Conservation (phyloP, 768 basidiomycete genomes). For the Russula earlei region DNA sequence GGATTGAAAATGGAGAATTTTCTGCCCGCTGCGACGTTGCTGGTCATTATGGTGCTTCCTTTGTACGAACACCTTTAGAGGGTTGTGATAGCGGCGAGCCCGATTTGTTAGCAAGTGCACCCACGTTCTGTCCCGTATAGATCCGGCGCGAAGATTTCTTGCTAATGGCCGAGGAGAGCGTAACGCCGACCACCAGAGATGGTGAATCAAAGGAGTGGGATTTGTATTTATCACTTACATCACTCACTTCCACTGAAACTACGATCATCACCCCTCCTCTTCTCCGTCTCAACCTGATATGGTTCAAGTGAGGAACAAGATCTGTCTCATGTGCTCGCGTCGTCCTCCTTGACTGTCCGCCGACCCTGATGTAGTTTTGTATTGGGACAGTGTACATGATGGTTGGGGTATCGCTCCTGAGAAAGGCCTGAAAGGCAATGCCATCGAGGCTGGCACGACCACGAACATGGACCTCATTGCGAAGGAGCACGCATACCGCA, state of each 20-base stretch:
- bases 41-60: no score
- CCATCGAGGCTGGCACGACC: slow-evolving; percentile 77
- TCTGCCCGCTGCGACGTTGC: neutral
- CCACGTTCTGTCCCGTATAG: no score
- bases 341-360: neutral
- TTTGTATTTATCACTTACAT: neutral
- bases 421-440: slow-evolving; percentile 72
- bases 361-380: neutral
- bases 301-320: slow-evolving; percentile 70
- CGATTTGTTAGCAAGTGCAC: no score
- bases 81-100: no score
- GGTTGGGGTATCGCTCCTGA: slow-evolving; percentile 81
- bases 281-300: no score
- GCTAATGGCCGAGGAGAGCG: no score
- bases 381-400: slow-evolving; percentile 69
- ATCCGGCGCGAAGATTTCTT: no score
- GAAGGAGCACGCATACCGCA: slow-evolving; percentile 60
- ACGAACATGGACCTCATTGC: slow-evolving; percentile 86
- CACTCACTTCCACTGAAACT: neutral
- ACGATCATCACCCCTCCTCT: neutral
- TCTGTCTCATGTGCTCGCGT: slow-evolving; percentile 68
- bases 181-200: no score
- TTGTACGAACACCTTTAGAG: no score
- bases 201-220: no score
- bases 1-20: neutral